Conservation (phyloP, 148 eudicot genomes). For the Silene uniflora region DNA sequence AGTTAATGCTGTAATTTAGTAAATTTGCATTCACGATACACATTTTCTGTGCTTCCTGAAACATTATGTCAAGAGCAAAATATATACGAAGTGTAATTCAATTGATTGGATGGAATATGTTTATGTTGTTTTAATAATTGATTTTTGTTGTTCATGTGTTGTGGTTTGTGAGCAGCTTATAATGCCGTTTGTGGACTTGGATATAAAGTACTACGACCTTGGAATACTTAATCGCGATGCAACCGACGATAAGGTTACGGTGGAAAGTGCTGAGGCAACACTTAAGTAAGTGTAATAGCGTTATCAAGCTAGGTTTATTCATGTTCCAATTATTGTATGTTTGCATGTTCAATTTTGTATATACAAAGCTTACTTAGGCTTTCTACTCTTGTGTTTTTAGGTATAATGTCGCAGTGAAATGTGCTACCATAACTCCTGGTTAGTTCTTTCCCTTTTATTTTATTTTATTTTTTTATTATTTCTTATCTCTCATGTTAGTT, state of each 20-base stretch:
- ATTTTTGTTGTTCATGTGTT: not conserved
- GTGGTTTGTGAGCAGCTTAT: constrained; percentile 30
- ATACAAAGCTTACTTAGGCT: not conserved
- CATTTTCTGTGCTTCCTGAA: too few species aligned
- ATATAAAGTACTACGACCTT: constrained; percentile 48
- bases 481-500: not conserved
- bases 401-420: constrained; percentile 89
- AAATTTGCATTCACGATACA: too few species aligned
- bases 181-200: constrained; percentile 38
- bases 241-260: constrained; percentile 44
- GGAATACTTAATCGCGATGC: constrained; percentile 47
- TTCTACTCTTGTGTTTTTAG: constrained; percentile 32
- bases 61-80: not conserved
- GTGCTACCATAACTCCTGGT: constrained; percentile 99
- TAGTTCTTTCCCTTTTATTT: constrained; percentile 10
- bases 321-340: not conserved
- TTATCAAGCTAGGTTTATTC: not conserved
- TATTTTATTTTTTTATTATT: not conserved
- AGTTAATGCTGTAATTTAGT: too few species aligned
- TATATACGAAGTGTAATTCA: not conserved
- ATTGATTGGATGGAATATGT: not conserved
- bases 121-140: not conserved
- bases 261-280: constrained; percentile 53
- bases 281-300: constrained; percentile 32
- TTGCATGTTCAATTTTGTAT: not conserved